These are phyloP conservation scores for Seiridium unicorne DNA, from an alignment of 2,329 filamentous ascomycete genomes.

Conservation along the genomic window DNA sequence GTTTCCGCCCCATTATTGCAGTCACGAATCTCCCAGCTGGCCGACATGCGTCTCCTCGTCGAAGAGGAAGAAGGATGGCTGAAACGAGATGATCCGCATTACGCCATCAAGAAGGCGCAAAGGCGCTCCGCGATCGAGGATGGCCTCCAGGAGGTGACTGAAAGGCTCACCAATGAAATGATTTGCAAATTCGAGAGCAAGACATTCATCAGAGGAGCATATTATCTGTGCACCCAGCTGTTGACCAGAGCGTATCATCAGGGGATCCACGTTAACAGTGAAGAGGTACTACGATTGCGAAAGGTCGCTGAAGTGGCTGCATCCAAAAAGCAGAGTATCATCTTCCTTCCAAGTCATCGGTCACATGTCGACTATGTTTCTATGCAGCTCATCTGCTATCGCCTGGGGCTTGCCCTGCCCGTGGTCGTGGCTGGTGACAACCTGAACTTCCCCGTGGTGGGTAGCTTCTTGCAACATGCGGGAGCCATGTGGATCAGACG, in stretches of 20 bases:
- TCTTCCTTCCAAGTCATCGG: constrained; percentile 91
- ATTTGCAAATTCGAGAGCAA: constrained; percentile 99
- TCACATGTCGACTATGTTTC: constrained; percentile 97
- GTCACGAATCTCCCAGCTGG: constrained; percentile 72
- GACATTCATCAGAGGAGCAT: constrained; percentile 85
- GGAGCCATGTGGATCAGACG: constrained; percentile 93
- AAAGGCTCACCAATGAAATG: constrained; percentile 89
- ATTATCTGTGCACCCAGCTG: constrained; percentile 85
- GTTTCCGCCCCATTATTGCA: constrained; percentile 74
- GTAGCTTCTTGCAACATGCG: constrained; percentile 89
- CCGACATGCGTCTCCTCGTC: constrained; percentile 68
- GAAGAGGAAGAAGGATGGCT: constrained; percentile 76
- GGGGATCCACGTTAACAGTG: constrained; percentile 90
- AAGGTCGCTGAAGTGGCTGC: constrained; percentile 80
- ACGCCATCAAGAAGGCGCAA: constrained; percentile 49
- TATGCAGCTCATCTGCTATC: constrained; percentile 91
- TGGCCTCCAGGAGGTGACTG: constrained; percentile 76
- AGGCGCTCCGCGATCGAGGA: constrained; percentile 65
- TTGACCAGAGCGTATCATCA: constrained; percentile 93
- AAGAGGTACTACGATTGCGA: constrained; percentile 82
- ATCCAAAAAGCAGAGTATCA: constrained; percentile 88
- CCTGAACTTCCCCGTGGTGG: constrained; percentile 88
- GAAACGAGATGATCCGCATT: constrained; percentile 52
- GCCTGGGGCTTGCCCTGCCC: constrained; percentile 82
- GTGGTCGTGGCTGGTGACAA: constrained; percentile 96